Conservation (phyloP, 345 rosid species). For the Garcia nutans region DNA sequence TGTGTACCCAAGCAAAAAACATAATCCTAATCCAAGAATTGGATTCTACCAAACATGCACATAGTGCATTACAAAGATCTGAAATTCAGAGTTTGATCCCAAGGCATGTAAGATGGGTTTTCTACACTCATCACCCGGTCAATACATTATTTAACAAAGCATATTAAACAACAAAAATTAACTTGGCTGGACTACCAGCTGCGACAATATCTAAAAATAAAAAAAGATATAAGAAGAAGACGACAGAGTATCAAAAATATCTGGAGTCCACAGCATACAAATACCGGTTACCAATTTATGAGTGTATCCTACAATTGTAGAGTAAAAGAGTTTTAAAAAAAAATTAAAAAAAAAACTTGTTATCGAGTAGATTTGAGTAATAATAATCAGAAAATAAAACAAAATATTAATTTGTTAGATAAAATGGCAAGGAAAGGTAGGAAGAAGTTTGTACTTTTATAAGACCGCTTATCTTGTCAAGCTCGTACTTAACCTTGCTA, state of each 20-base stretch:
- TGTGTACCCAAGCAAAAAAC: too few species aligned
- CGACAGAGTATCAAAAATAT: not conserved
- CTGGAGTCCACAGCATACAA: not conserved
- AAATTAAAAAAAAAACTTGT: not conserved
- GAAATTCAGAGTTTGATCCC: not conserved
- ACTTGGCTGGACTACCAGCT: not conserved
- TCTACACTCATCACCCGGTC: not conserved
- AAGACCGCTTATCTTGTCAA: constrained; percentile 87
- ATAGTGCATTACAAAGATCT: not conserved
- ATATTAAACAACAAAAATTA: not conserved
- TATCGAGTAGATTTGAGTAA: not conserved
- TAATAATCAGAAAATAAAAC: not conserved
- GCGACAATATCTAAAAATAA: not conserved
- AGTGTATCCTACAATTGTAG: not conserved
- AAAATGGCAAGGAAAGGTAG: not conserved
- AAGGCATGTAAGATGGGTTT: not conserved
- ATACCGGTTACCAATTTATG: not conserved
- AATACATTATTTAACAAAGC: not conserved
- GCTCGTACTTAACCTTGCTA: constrained; percentile 95
- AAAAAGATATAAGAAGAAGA: not conserved
- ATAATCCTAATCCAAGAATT: too few species aligned
- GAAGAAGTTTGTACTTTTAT: constrained; percentile 57
- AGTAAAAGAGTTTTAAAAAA: not conserved
- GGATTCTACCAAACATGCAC: not conserved
- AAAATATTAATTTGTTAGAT: not conserved